Percentiles rank a stretch among this genome's conserved stretches.
Evolutionary conservation across 345 rosid genomes (phyloP).

Genomic region (Sonneratia alba): DNA sequence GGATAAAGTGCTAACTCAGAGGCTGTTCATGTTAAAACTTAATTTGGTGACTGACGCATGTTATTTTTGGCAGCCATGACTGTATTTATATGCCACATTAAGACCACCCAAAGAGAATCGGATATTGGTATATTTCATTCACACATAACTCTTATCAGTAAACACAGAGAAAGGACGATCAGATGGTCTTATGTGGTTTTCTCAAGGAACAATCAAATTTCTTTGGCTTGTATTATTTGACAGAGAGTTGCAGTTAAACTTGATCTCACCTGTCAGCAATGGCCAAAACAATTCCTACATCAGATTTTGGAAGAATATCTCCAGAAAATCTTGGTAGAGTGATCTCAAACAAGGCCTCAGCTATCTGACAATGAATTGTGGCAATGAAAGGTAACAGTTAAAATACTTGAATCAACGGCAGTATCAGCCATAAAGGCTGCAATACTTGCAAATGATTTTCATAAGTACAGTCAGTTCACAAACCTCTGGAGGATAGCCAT

Average conservation of each 20-base stretch:
- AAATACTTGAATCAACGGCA: background rate
- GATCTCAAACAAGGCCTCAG: conserved; percentile 84
- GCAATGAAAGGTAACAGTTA: background rate
- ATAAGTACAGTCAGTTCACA: conserved; percentile 5
- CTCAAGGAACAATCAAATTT: background rate
- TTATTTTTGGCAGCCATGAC: background rate
- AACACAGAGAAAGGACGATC: background rate
- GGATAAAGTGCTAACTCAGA: too few relatives aligned
- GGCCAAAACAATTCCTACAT: conserved; percentile 78
- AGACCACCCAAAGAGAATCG: too few relatives aligned
- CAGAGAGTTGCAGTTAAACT: background rate
- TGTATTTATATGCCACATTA: too few relatives aligned
- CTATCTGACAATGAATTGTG: conserved; percentile 36
- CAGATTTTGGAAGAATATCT: conserved; percentile 73
- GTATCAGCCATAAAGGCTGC: background rate
- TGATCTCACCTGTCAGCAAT: conserved; percentile 72
- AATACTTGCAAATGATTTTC: background rate
- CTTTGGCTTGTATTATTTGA: background rate
- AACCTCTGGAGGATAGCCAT: conserved; percentile 85
- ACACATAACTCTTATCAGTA: background rate
- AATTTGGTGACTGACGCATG: background rate
- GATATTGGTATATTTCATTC: too few relatives aligned
- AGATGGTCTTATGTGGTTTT: background rate
- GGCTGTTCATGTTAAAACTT: background rate
- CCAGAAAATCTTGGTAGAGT: conserved; percentile 87